Conservation (phyloP, 176 grass and related monocot species). For the Juncus inflexus region DNA sequence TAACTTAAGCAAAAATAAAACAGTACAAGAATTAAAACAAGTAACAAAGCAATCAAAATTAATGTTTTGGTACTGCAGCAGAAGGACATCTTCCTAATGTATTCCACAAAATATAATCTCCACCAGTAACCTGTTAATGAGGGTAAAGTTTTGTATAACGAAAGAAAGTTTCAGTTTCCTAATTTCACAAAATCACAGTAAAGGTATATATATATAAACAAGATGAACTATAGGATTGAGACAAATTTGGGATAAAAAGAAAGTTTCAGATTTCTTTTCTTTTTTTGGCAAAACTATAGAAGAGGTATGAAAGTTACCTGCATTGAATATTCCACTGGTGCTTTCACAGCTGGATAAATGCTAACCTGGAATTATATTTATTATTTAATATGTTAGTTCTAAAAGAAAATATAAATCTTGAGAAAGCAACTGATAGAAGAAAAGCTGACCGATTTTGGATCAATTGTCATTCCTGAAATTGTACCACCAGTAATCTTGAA, state of each 20-base stretch:
- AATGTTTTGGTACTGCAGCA: conserved; percentile 21
- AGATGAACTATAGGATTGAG: too few relatives aligned
- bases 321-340: conserved; percentile 28
- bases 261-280: too few relatives aligned
- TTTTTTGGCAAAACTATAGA: too few relatives aligned
- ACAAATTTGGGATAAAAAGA: too few relatives aligned
- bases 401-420: not conserved
- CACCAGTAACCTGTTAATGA: conserved; percentile 13
- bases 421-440: conserved; percentile 7
- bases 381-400: too few relatives aligned
- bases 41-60: conserved; percentile 6
- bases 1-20: too few relatives aligned
- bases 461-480: conserved; percentile 70
- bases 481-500: conserved; percentile 84
- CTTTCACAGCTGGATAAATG: conserved; percentile 26
- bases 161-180: not conserved
- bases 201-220: too few relatives aligned
- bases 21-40: not conserved
- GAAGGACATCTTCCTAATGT: conserved; percentile 25
- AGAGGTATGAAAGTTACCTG: not conserved
- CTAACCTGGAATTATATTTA: not conserved
- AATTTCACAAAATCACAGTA: too few relatives aligned
- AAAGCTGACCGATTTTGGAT: conserved; percentile 73
- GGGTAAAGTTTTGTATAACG: conserved; percentile 10
- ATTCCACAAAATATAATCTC: conserved; percentile 36